phyloP scores from a whole-genome alignment of 352 stramenopile genomes.

The Pythium myriotylum region DNA sequence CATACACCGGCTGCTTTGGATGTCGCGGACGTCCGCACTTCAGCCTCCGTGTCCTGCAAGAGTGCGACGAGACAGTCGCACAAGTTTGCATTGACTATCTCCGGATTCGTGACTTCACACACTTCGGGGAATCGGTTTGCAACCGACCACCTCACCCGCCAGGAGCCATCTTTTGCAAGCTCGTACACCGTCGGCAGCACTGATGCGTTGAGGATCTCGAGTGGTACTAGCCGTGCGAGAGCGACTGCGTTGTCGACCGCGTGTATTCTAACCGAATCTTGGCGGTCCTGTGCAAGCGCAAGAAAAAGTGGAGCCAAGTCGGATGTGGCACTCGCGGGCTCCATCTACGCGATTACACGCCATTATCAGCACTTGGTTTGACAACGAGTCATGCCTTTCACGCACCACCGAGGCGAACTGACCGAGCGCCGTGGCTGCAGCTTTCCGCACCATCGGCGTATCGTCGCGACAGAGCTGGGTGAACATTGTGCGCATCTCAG shows the following conservation, averaged over 20 bases:
- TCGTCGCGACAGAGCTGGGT: conserved; percentile 94
- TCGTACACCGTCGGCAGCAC: conserved; percentile 92
- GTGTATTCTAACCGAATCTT: conserved; percentile 98
- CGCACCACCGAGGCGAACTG: conserved; percentile 74
- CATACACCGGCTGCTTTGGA: conserved; percentile 87
- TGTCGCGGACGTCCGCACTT: conserved; percentile 95
- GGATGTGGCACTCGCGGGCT: conserved; percentile 52
- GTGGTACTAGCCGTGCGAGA: conserved; percentile 87
- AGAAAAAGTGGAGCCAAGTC: conserved; percentile 89
- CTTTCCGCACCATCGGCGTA: conserved; percentile 97
- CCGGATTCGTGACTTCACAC: conserved; percentile 83
- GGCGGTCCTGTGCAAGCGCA: conserved; percentile 85
- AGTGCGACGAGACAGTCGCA: conserved; percentile 92
- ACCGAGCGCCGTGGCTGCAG: conserved; percentile 89
- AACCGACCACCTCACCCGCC: conserved; percentile 98
- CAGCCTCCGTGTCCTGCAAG: conserved; percentile 96
- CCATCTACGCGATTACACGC: conserved; percentile 42
- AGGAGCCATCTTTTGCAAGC: conserved; percentile 95
- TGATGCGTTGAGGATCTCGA: conserved; percentile 71
- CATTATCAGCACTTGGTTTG: not conserved
- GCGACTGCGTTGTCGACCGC: conserved; percentile 96
- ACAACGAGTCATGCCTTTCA: conserved; percentile 3
- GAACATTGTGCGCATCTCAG: conserved; percentile 92
- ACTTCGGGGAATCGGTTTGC: conserved; percentile 96
- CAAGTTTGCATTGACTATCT: conserved; percentile 71